phyloP scores from a whole-genome alignment of 1,139 yeast genomes.

The Nakaseomyces sp. region DNA sequence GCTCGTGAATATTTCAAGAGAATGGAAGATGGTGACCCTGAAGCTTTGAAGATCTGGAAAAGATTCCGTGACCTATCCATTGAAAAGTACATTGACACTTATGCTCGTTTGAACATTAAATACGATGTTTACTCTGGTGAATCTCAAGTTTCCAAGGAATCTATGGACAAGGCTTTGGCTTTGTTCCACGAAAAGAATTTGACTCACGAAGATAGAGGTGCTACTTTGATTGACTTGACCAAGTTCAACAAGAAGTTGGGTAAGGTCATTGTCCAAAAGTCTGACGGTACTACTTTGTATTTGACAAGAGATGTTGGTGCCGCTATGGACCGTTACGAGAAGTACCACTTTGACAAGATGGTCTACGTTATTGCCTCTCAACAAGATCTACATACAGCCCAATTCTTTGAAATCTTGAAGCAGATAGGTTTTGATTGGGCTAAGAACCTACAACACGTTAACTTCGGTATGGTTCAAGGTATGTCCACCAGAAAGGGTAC shows the following conservation, averaged over 20 bases:
- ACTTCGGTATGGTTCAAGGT: constrained; percentile 97
- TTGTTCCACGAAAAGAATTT: constrained; percentile 59
- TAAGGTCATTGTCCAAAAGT: constrained; percentile 85
- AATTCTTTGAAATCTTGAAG: constrained; percentile 88
- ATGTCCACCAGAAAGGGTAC: constrained; percentile 99
- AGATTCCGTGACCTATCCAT: constrained; percentile 87
- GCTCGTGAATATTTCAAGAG: constrained; percentile 83
- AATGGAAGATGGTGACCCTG: constrained; percentile 92
- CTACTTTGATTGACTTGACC: constrained; percentile 76
- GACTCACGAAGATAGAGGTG: constrained; percentile 85
- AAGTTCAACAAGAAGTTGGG: constrained; percentile 88
- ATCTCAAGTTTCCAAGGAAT: constrained; percentile 76
- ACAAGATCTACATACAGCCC: constrained; percentile 91
- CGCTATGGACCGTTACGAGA: constrained; percentile 82
- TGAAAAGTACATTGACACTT: constrained; percentile 75
- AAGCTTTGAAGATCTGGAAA: constrained; percentile 72
- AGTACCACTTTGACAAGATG: constrained; percentile 88
- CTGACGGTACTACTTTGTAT: constrained; percentile 92
- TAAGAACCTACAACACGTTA: constrained; percentile 65
- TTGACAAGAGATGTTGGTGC: constrained; percentile 97
- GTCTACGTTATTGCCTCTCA: constrained; percentile 91
- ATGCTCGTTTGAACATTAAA: constrained; percentile 81
- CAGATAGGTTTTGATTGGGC: constrained; percentile 93
- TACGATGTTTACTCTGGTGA: constrained; percentile 93
- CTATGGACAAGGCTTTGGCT: constrained; percentile 59